These are phyloP conservation scores for Euptelea pleiosperma DNA, from an alignment of 164 flowering plant species.

Conservation along the genomic window DNA sequence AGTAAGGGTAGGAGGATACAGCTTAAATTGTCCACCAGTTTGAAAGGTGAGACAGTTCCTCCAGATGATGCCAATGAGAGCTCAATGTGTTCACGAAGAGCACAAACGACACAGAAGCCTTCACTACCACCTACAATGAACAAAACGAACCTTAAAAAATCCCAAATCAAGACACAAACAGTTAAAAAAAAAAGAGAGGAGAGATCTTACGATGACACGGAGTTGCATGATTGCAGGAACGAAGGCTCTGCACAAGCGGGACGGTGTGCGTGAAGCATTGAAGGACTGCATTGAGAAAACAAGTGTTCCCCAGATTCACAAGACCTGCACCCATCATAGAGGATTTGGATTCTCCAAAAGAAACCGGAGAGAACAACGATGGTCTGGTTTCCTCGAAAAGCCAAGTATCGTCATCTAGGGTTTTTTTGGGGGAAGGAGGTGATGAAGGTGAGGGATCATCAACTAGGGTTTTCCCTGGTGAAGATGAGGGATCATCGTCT, in stretches of 20 bases:
- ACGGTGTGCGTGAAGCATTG: conserved; percentile 87
- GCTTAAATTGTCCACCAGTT: conserved; percentile 55
- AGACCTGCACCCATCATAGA: conserved; percentile 70
- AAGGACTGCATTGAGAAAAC: conserved; percentile 70
- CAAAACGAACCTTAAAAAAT: neutral
- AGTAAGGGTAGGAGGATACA: conserved; percentile 49
- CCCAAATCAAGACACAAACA: neutral
- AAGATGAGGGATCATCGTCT: neutral
- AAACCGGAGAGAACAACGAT: too few species aligned
- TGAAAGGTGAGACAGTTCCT: conserved; percentile 32
- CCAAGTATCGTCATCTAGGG: conserved; percentile 5
- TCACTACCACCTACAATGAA: conserved; percentile 38
- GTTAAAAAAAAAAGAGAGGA: neutral
- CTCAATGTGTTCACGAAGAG: conserved; percentile 50
- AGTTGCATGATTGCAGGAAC: conserved; percentile 27
- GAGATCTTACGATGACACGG: conserved; percentile 41
- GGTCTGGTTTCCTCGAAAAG: neutral
- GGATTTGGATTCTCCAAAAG: too few species aligned
- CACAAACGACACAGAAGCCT: conserved; percentile 60
- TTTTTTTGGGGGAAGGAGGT: neutral
- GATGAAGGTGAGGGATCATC: neutral
- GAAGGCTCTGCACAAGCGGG: conserved; percentile 55
- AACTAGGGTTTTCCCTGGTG: conserved; percentile 3
- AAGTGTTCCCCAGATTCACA: conserved; percentile 73
- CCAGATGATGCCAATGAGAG: conserved; percentile 42